Evolutionary conservation across 2,329 filamentous ascomycete species (phyloP), one percentile per base, ranked within the genome.

Genomic region (Paradendryphiella salina): DNA sequence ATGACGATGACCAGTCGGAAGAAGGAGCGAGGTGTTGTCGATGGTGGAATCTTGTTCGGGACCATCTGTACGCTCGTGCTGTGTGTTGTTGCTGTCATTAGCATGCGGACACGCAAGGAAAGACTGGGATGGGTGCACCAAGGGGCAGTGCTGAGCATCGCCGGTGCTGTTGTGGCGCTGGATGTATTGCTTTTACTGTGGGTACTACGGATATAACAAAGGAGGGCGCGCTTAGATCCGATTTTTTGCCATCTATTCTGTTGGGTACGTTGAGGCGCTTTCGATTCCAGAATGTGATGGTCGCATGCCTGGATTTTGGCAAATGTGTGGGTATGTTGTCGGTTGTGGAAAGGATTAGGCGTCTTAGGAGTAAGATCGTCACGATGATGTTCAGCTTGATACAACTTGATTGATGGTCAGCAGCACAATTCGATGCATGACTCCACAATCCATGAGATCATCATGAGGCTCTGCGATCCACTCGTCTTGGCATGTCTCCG

Each of bases 11-110:
- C 89, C 1, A 88, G 88, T 7, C 80, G 82, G 38, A 85, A 84
- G 66, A 87, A 82, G 68, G 78, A 87, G 58, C 79, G 82, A 4
- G 78, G 84, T n/a, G 84, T 89, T 69, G 89, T 93, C 3, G 87
- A 92, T 62, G 83, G 82, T 0, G 88, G 85, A 7, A 86, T 89
- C 1, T 79, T 88, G 1, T 77, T 89, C 33, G 88, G 87, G 8
- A 84, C 87, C 13, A 79, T 88, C 26, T 78, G 82, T 23, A 88
- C 85, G 56, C 69, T 91, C 33, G 79, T 71, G 34, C 46, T 72
- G 8, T 63, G 66, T 28, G 41, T 64, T 34, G 58, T 70, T 26
- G 69, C 66, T 3, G 49, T 72, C 1, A 50, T 64, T 23, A 71
- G 63, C 52, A 69, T 73, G 67, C 57, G 58, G 50, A 69, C 63